Evolutionary conservation across 192 early-diverging fungal species (phyloP).

Genomic region (Coemansia sp.): DNA sequence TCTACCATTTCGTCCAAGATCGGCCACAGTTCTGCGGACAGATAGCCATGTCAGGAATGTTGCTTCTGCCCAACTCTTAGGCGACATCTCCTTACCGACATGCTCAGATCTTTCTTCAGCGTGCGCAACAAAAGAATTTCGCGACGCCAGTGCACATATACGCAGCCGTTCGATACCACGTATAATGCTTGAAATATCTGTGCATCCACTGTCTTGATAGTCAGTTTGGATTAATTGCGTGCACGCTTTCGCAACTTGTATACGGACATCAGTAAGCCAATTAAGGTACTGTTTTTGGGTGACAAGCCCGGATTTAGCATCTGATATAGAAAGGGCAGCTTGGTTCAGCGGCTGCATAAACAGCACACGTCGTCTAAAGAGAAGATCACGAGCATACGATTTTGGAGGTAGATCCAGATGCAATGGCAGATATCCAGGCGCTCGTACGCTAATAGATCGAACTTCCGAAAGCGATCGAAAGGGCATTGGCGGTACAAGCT

Average conservation of each 20-base stretch:
- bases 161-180: slow-evolving; percentile 19
- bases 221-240: slow-evolving; percentile 3
- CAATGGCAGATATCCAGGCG: slow-evolving; percentile 36
- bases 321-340: not conserved
- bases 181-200: slow-evolving; percentile 5
- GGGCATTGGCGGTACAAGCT: slow-evolving; percentile 14
- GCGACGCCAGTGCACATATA: slow-evolving; percentile 18
- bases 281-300: slow-evolving; percentile 10
- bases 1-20: slow-evolving; percentile 8
- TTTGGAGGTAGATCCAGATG: slow-evolving; percentile 7
- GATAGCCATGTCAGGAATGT: slow-evolving; percentile 33
- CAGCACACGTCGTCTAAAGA: slow-evolving; percentile 15
- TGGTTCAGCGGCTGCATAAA: slow-evolving; percentile 29
- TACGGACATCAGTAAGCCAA: slow-evolving; percentile 16
- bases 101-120: not conserved
- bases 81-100: not conserved
- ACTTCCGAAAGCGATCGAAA: slow-evolving; percentile 18
- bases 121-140: not conserved
- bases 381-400: not conserved
- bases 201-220: not conserved
- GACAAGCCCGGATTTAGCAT: not conserved
- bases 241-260: not conserved
- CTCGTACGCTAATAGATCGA: slow-evolving; percentile 8
- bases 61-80: slow-evolving; percentile 22
- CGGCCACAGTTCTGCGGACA: slow-evolving; percentile 14